These are phyloP conservation scores for Huntiella omanensis DNA, from an alignment of 2,329 filamentous ascomycete genomes.

Conservation along the genomic window DNA sequence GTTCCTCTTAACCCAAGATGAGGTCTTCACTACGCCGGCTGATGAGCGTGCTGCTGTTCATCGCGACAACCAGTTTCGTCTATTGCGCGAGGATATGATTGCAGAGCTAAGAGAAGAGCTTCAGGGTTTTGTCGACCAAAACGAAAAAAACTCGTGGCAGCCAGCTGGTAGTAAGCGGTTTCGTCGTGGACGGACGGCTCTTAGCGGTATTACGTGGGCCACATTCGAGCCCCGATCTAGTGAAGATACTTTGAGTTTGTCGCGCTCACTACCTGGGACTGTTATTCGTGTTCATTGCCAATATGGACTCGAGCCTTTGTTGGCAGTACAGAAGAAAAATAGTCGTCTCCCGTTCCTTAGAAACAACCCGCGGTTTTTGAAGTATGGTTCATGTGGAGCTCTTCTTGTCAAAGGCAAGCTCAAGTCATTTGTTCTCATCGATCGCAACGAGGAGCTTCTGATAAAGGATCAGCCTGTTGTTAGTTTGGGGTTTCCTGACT, in stretches of 20 bases:
- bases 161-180: too few species aligned
- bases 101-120: conserved; percentile 45
- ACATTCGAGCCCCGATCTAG: conserved; percentile 8
- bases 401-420: conserved; percentile 32
- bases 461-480: conserved; percentile 25
- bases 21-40: conserved; percentile 23
- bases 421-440: conserved; percentile 39
- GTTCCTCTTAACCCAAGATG: conserved; percentile 35
- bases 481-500: conserved; percentile 31
- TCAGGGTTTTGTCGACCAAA: conserved; percentile 28
- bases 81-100: conserved; percentile 54
- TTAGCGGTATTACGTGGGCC: conserved; percentile 22
- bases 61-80: conserved; percentile 52
- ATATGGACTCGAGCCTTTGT: conserved; percentile 28
- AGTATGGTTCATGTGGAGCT: conserved; percentile 42
- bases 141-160: conserved; percentile 21
- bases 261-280: not conserved
- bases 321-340: conserved; percentile 13
- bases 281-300: conserved; percentile 17
- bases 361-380: conserved; percentile 31
- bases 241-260: not conserved
- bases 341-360: conserved; percentile 4
- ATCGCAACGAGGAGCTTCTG: conserved; percentile 31
- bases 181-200: conserved; percentile 16
- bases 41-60: conserved; percentile 27